Conservation (phyloP, 257 asterid genomes). For the Handroanthus guayacan region DNA sequence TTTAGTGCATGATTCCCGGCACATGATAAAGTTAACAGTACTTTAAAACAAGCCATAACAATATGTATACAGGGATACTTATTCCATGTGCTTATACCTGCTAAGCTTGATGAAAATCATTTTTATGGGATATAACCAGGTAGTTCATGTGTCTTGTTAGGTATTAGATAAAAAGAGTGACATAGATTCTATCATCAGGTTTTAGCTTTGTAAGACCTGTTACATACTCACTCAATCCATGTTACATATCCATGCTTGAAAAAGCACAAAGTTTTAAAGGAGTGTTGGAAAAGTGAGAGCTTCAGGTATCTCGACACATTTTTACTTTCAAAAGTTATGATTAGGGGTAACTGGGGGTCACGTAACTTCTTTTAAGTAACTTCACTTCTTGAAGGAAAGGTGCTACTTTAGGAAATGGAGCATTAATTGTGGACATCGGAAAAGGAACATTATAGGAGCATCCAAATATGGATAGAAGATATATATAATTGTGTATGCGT, state of each 20-base stretch:
- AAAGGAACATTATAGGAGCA: background rate
- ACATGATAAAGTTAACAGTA: background rate
- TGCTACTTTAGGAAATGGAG: constrained; percentile 18
- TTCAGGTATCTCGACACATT: background rate
- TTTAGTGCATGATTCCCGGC: background rate
- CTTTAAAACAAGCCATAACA: background rate
- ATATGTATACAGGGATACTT: background rate
- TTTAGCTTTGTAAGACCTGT: background rate
- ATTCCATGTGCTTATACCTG: background rate
- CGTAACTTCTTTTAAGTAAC: constrained; percentile 1
- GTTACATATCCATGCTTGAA: background rate
- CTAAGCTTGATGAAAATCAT: constrained; percentile 1
- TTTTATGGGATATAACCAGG: background rate
- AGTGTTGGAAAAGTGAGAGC: background rate
- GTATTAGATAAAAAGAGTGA: background rate
- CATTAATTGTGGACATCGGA: background rate
- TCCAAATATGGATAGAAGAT: background rate
- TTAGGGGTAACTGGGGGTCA: constrained; percentile 5
- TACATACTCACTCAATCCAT: background rate
- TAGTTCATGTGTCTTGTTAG: background rate
- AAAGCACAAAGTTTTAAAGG: background rate
- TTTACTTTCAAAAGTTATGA: constrained; percentile 10
- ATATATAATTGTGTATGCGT: constrained; percentile 10
- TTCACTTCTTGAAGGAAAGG: constrained; percentile 4
- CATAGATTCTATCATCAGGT: background rate